A percentile compares a stretch with the other conserved stretches of the same genome.
phyloP scores from a whole-genome alignment of 352 stramenopile species.

The Globisporangium takayamanum region DNA sequence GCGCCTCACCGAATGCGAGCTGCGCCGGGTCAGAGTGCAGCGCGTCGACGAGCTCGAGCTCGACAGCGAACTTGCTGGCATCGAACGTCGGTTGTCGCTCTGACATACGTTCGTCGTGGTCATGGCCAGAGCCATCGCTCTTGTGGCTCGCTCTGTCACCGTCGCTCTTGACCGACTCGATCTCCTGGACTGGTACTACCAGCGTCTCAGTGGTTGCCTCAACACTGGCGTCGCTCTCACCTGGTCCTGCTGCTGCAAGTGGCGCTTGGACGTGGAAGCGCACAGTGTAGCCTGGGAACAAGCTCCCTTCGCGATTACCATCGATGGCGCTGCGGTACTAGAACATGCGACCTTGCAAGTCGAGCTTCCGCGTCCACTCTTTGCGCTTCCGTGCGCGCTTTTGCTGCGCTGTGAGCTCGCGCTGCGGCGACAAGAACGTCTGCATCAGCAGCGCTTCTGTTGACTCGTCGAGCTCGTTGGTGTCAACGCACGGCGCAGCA shows the following conservation, averaged over 20 bases:
- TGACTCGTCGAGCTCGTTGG: too few relatives aligned
- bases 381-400: constrained; percentile 10
- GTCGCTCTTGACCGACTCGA: too few relatives aligned
- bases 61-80: too few relatives aligned
- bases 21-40: constrained; percentile 31
- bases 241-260: too few relatives aligned
- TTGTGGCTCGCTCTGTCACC: too few relatives aligned
- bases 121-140: too few relatives aligned
- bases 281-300: neutral
- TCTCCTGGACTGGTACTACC: neutral
- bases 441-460: neutral
- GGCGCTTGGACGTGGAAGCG: neutral
- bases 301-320: constrained; percentile 4
- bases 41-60: too few relatives aligned
- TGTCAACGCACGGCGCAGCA: constrained; percentile 46
- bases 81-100: too few relatives aligned
- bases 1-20: constrained; percentile 34
- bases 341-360: constrained; percentile 21
- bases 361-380: constrained; percentile 32
- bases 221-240: too few relatives aligned
- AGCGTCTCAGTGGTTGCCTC: neutral
- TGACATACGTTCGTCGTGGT: too few relatives aligned
- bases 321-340: constrained; percentile 12
- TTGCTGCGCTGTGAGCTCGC: neutral
- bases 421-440: neutral